phyloP scores from a whole-genome alignment of 768 basidiomycete genomes.

The Phlegmacium glaucopus region DNA sequence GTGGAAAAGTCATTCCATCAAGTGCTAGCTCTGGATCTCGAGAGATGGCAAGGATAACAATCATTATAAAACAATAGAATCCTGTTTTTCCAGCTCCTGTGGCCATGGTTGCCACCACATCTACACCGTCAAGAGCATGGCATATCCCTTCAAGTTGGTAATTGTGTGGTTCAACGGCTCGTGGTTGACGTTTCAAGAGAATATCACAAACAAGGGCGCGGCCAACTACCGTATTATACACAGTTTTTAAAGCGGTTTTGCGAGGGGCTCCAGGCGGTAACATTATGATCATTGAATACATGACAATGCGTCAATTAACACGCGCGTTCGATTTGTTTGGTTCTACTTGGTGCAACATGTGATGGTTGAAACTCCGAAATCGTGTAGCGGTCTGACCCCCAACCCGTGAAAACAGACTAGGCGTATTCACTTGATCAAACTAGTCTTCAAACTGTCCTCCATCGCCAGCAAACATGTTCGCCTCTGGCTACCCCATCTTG shows the following conservation, averaged over 20 bases:
- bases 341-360: no score
- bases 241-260: background rate
- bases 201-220: background rate
- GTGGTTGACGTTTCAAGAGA: background rate
- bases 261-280: background rate
- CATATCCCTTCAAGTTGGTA: slow-evolving; percentile 1
- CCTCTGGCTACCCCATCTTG: no score
- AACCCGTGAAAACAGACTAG: no score
- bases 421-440: no score
- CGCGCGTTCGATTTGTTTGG: no score
- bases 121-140: slow-evolving; percentile 5
- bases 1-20: slow-evolving; percentile 5
- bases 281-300: no score
- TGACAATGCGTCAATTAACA: no score
- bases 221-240: background rate
- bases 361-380: no score
- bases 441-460: no score
- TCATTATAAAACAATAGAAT: slow-evolving; percentile 6
- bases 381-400: no score
- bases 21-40: background rate
- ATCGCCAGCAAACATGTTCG: no score
- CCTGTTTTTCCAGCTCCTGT: slow-evolving; percentile 12
- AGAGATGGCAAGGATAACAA: slow-evolving; percentile 4
- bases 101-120: slow-evolving; percentile 7
- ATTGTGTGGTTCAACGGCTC: background rate